Conservation (phyloP, 352 stramenopile genomes). For the Phytophthora parvispora region DNA sequence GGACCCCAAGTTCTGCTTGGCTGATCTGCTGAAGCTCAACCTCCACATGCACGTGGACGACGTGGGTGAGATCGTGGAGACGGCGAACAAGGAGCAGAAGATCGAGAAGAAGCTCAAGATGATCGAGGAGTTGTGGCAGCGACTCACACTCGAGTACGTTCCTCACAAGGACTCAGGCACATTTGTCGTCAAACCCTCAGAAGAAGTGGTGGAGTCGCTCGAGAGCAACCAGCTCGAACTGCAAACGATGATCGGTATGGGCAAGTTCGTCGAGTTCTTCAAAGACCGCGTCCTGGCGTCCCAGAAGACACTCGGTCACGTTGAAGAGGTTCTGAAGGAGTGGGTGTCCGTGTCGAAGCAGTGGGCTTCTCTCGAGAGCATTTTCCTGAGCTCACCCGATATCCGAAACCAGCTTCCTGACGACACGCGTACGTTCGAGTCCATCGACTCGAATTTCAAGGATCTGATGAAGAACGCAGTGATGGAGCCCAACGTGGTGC, state of each 20-base stretch:
- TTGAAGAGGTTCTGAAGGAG: constrained; percentile 90
- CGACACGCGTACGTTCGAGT: constrained; percentile 89
- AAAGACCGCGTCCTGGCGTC: constrained; percentile 85
- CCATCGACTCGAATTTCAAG: constrained; percentile 93
- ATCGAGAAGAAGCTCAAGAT: constrained; percentile 93
- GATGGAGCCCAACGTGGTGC: constrained; percentile 87
- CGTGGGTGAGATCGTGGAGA: constrained; percentile 90
- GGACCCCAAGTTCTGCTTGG: constrained; percentile 86
- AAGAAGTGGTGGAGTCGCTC: constrained; percentile 88
- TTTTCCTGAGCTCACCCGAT: constrained; percentile 91
- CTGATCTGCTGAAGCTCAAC: constrained; percentile 86
- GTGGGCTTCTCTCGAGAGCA: constrained; percentile 90
- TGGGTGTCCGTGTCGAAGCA: constrained; percentile 91
- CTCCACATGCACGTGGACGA: constrained; percentile 88
- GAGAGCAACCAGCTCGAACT: constrained; percentile 91
- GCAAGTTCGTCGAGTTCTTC: constrained; percentile 94
- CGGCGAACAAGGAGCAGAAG: constrained; percentile 91
- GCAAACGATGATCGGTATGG: constrained; percentile 92
- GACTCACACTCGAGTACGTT: constrained; percentile 88
- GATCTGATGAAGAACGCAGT: constrained; percentile 92
- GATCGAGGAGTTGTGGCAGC: constrained; percentile 89
- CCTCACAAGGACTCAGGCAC: constrained; percentile 90
- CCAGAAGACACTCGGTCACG: constrained; percentile 86
- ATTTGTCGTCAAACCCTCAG: constrained; percentile 87
- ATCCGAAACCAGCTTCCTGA: constrained; percentile 91